phyloP scores from a whole-genome alignment of 2,329 filamentous ascomycete genomes.

The Aspergillus luchuensis region DNA sequence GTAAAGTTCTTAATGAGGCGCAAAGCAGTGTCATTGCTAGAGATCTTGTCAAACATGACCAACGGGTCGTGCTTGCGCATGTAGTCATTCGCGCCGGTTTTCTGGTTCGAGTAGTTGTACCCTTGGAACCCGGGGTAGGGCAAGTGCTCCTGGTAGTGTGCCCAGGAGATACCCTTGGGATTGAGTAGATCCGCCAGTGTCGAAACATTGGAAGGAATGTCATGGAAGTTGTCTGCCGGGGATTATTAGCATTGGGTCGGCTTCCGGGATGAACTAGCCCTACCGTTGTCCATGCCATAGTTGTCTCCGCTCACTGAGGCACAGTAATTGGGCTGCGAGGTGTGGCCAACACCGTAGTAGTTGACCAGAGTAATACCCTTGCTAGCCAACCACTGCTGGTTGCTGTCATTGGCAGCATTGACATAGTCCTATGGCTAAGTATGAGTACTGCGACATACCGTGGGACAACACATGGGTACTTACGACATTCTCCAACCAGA shows the following conservation, averaged over 20 bases:
- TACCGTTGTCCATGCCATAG: conserved; percentile 65
- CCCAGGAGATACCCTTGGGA: conserved; percentile 65
- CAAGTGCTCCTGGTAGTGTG: conserved; percentile 74
- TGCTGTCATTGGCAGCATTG: conserved; percentile 61
- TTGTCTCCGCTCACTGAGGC: conserved; percentile 69
- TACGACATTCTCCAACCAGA: conserved; percentile 76
- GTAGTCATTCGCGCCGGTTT: conserved; percentile 70
- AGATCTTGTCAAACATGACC: conserved; percentile 67
- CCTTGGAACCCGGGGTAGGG: conserved; percentile 74
- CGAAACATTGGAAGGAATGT: conserved; percentile 61
- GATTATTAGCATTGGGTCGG: not conserved
- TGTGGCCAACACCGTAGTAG: conserved; percentile 66
- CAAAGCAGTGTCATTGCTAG: conserved; percentile 59
- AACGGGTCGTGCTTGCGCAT: conserved; percentile 76
- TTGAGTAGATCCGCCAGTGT: conserved; percentile 70
- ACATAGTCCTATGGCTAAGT: conserved; percentile 52
- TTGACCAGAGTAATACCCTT: conserved; percentile 62
- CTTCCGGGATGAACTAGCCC: too few species aligned
- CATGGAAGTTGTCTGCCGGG: conserved; percentile 58
- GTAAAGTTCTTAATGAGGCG: conserved; percentile 72
- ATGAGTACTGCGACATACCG: not conserved
- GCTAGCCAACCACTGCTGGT: conserved; percentile 31
- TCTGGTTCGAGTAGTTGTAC: conserved; percentile 49
- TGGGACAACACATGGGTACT: conserved; percentile 27
- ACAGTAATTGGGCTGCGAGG: conserved; percentile 76